Evolutionary conservation across 192 early-diverging fungal species (phyloP), one percentile per base, ranked within the genome.

Genomic region (Dimargaris cristalligena): DNA sequence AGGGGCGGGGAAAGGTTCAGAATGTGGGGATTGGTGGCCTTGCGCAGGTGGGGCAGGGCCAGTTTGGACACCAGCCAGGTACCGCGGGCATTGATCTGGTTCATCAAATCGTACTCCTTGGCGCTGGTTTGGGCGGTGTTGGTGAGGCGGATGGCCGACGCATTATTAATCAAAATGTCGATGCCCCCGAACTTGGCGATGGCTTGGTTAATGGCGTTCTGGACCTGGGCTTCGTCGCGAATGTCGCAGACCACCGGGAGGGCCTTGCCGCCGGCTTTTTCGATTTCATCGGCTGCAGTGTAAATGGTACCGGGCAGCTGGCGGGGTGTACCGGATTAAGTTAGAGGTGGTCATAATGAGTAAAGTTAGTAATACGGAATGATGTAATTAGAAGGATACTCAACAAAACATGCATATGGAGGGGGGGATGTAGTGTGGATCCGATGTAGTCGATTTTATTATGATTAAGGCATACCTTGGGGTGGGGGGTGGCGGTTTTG

Each of bases 271-370:
- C 89, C 87, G 0, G 78, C 79, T 32, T 70, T 67, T 59, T 83
- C 80, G 45, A 91, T 81, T 44, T 80, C 85, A 51, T 77, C 67
- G 30, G 87, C 89, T 22, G 86, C 82, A 20, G 80, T 78, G 69
- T 78, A 85, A 60, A 92, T 88, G 0, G 89, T 92, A 59, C 89
- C 89, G 8, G 86, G 86, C 8, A 92, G 80, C 77, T 84, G 10
- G 13, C 50, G 38, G 10, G 23, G n/a, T n/a, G n/a, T n/a, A n/a
- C n/a, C n/a, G n/a, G n/a, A n/a, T n/a, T n/a, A n/a, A n/a, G n/a
- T n/a, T n/a, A n/a, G n/a, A n/a, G n/a, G n/a, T n/a, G n/a, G n/a
- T n/a, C n/a, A n/a, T n/a, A n/a, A n/a, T n/a, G n/a, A n/a, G n/a
- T n/a, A n/a, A n/a, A n/a, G n/a, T n/a, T n/a, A n/a, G n/a, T n/a